phyloP scores from a whole-genome alignment of 148 eudicot genomes.

The Chenopodium suecicum region DNA sequence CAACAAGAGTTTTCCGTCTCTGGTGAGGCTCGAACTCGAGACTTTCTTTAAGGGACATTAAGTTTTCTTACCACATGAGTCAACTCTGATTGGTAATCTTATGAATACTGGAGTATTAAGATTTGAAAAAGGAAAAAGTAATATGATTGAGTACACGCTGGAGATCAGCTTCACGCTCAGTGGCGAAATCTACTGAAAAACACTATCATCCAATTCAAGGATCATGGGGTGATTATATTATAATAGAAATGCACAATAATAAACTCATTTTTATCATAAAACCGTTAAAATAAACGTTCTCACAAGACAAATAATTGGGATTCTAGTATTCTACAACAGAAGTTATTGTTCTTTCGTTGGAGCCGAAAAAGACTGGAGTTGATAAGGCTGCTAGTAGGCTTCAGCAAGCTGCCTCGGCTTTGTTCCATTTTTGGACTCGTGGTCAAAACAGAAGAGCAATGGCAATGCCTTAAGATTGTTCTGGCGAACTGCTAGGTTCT shows the following conservation, averaged over 20 bases:
- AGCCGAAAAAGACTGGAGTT: slow-evolving; percentile 37
- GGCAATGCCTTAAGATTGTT: slow-evolving; percentile 34
- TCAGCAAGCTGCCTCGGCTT: slow-evolving; percentile 65
- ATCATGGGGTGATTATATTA: slow-evolving; percentile 41
- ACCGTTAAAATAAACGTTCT: too few relatives aligned
- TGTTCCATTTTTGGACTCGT: slow-evolving; percentile 50
- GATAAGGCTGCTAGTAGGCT: slow-evolving; percentile 44
- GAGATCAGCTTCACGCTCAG: slow-evolving; percentile 21
- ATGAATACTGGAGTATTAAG: too few relatives aligned
- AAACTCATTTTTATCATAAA: not conserved
- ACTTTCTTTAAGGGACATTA: too few relatives aligned
- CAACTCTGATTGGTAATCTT: too few relatives aligned
- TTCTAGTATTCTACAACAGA: slow-evolving; percentile 12
- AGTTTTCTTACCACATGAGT: too few relatives aligned
- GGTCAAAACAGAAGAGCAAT: slow-evolving; percentile 39
- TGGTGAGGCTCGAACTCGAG: too few relatives aligned
- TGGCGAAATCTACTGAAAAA: slow-evolving; percentile 25
- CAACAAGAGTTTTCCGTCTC: too few relatives aligned
- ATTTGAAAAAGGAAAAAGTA: too few relatives aligned
- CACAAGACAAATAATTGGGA: too few relatives aligned
- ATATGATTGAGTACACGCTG: slow-evolving; percentile 22
- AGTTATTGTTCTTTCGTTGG: slow-evolving; percentile 37
- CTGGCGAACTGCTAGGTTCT: not conserved
- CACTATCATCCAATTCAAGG: slow-evolving; percentile 24
- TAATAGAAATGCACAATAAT: not conserved